Evolutionary conservation across 768 basidiomycete species (phyloP).

Genomic region (Pulveroboletus sp.): DNA sequence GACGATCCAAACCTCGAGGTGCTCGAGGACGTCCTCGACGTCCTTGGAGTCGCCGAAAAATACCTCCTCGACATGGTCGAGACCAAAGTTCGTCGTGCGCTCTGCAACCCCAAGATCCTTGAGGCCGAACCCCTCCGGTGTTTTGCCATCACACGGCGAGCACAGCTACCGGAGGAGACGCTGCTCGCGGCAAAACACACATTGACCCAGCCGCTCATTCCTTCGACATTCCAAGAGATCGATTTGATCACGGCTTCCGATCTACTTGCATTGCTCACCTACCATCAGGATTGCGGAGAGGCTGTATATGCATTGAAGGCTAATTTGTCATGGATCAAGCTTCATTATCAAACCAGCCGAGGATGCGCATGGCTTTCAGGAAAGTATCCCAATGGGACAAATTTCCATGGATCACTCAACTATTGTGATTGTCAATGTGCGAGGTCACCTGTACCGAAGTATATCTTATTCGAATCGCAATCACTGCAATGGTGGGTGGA

Average conservation of each 20-base stretch:
- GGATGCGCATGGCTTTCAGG: not conserved
- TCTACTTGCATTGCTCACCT: constrained; percentile 23
- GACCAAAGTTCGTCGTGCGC: constrained; percentile 11
- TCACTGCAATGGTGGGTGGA: not conserved
- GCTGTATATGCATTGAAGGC: constrained; percentile 5
- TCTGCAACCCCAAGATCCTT: constrained; percentile 19
- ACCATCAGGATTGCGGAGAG: constrained; percentile 15
- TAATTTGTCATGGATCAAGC: constrained; percentile 13
- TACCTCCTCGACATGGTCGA: constrained; percentile 17
- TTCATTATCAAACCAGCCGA: not conserved
- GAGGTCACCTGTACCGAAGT: not conserved
- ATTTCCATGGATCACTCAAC: not conserved
- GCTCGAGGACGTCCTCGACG: not conserved
- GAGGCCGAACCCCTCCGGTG: constrained; percentile 24
- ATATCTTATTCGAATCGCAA: not conserved
- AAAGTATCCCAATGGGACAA: not conserved
- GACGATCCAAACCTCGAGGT: constrained; percentile 19
- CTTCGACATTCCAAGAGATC: constrained; percentile 26
- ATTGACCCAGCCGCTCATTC: constrained; percentile 24
- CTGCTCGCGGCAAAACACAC: constrained; percentile 28
- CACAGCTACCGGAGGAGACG: constrained; percentile 20
- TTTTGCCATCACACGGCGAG: constrained; percentile 29
- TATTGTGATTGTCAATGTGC: not conserved
- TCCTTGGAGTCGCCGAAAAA: constrained; percentile 17
- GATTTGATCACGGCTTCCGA: constrained; percentile 23